phyloP scores from a whole-genome alignment of 768 basidiomycete species.

The Leccinum incarnatum region DNA sequence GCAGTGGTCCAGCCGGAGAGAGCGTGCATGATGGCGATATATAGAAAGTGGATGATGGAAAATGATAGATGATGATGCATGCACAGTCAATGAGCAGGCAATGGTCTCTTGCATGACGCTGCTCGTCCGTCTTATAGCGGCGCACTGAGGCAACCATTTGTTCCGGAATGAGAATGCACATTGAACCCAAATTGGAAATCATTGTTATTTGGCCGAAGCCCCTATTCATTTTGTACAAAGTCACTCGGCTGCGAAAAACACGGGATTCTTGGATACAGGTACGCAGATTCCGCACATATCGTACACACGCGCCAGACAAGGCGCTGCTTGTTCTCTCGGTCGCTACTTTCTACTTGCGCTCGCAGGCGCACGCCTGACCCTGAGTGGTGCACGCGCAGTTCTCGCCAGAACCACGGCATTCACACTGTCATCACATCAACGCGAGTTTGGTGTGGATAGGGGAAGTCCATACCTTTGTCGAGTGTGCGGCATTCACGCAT shows the following conservation, averaged over 20 bases:
- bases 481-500: conserved; percentile 31
- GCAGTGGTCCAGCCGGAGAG: not conserved
- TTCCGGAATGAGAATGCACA: not conserved
- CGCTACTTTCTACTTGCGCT: conserved; percentile 12
- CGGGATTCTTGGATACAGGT: not conserved
- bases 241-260: not conserved
- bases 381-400: conserved; percentile 19
- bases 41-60: not conserved
- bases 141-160: not conserved
- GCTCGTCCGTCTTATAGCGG: conserved; percentile 5
- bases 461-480: conserved; percentile 15
- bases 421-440: conserved; percentile 14
- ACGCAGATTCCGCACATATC: not conserved
- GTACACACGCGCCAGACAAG: conserved; percentile 7
- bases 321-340: conserved; percentile 9
- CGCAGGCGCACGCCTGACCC: conserved; percentile 16
- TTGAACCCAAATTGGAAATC: conserved; percentile 14
- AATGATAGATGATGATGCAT: conserved; percentile 1
- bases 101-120: not conserved
- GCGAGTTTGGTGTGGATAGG: not conserved
- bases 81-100: conserved; percentile 13
- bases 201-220: not conserved
- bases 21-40: conserved; percentile 13
- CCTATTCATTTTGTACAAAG: conserved; percentile 8
- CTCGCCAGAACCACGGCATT: conserved; percentile 18